These are phyloP conservation scores for Vitis hybrid DNA, from an alignment of 177 flowering plant genomes.

Conservation along the genomic window DNA sequence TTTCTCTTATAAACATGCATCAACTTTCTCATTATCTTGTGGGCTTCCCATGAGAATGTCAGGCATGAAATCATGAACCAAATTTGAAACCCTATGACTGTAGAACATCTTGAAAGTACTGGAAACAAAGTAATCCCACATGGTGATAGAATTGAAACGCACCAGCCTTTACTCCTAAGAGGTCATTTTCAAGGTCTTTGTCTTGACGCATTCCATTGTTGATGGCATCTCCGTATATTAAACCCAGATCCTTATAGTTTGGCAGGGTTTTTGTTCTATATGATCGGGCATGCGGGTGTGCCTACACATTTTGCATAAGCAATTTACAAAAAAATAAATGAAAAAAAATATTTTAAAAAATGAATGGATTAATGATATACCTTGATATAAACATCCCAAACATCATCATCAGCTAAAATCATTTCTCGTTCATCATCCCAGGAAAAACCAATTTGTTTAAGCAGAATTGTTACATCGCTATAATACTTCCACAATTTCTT, in stretches of 20 bases:
- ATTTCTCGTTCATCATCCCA: slow-evolving; percentile 39
- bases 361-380: slow-evolving; percentile 13
- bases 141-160: slow-evolving; percentile 12
- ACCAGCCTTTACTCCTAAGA: slow-evolving; percentile 23
- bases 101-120: background rate
- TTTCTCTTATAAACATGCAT: too few relatives aligned
- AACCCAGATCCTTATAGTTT: slow-evolving; percentile 30
- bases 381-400: slow-evolving; percentile 46
- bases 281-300: slow-evolving; percentile 33
- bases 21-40: too few relatives aligned
- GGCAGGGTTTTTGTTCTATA: slow-evolving; percentile 40
- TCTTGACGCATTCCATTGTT: slow-evolving; percentile 10
- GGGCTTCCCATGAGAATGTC: too few relatives aligned
- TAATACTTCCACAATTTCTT: slow-evolving; percentile 45
- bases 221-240: slow-evolving; percentile 27
- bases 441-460: slow-evolving; percentile 36
- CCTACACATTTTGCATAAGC: slow-evolving; percentile 21
- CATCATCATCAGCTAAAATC: slow-evolving; percentile 32
- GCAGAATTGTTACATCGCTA: slow-evolving; percentile 25
- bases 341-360: slow-evolving; percentile 1
- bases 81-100: too few relatives aligned
- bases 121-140: background rate
- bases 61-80: too few relatives aligned
- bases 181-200: slow-evolving; percentile 18
- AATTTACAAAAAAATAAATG: background rate